Evolutionary conservation across 2,329 filamentous ascomycete species (phyloP), one percentile per base, ranked within the genome.

Genomic region (Arachnomyces sp.): DNA sequence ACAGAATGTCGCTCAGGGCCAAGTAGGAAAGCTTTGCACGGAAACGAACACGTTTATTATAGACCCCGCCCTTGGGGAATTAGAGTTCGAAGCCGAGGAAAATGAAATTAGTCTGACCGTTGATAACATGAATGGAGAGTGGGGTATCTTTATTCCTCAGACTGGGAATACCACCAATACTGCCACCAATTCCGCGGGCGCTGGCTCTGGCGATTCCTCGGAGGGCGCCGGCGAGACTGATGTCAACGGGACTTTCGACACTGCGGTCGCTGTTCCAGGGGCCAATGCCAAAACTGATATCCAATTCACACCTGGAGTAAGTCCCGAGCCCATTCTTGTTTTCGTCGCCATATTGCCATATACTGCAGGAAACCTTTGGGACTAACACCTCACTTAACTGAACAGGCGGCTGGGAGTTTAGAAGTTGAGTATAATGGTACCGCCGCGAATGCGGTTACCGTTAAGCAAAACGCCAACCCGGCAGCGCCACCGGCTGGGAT

Each of bases 41-140:
- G 59, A 63, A 15, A 53, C 59, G 28, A 55, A 60, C 37, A 52
- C 51, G 11, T 67, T 67, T 37, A 51, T 66, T 39, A 56, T 67
- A 31, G 59, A 59, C 25, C 46, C 50, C 5, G 54, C 50, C 13
- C 38, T 66, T 1, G 62, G 62, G 39, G 64, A 66, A 51, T 51
- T 60, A n/a, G 63, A 67, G 45, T 68, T 67, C 31, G 65, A 68
- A 47, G 59, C 40, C 1, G 65, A 67, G 2, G 64, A 68, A 46
- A 65, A 65, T 34, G 65, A 68, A 51, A 29, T 50, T 7, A 40
- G 39, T 6, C 42, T 50, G 4, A 52, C 44, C 21, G 41, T 51
- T 14, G 44, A 44, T 15, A 44, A 48, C 32, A 37, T 47, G 18
- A 43, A 45, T 38, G 51, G 51, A 13, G 51, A 53, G 29, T 53